Evolutionary conservation across 441 rosid genomes (phyloP), one percentile per base, ranked within the genome.

Genomic region (Mallotus repandus): DNA sequence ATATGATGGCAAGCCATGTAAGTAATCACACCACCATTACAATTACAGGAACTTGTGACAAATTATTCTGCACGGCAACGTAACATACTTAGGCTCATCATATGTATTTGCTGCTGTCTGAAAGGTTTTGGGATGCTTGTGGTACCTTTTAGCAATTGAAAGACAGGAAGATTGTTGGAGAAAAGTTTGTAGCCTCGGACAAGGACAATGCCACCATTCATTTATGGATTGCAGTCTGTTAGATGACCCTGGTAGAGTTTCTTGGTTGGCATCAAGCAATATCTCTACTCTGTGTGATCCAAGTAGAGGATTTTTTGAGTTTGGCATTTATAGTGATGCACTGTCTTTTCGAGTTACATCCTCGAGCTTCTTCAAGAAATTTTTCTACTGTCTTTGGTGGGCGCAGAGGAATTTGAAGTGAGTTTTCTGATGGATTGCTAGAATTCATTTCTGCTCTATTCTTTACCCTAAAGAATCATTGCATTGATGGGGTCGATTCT

Each of bases 1-100:
- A 74, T 72, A 82, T 85, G 84, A 69, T 89, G 53, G 91, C 87
- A 35, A 87, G 91, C 80, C 91, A 89, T 79, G 91, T 89, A 81
- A 71, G 86, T 63, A 41, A 63, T 1, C 19, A 13, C 12, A 8
- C 12, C 59, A n/a, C 32, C 12, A 7, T 25, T 22, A 15, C 18
- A 60, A 32, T 14, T 4, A 60, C 8, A 12, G 32, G 38, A 55
- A 52, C 32, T 63, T 66, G n/a, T 45, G 53, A 61, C 43, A 7
- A n/a, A 10, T 56, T 56, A 19, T 56, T 29, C 32, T 29, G 32
- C 32, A 29, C 13, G 14, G 9, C 13, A 3, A 49, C 0, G 11
- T 50, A 9, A 32, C 12, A n/a, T 35, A 38, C 13, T 32, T 8
- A 22, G 8, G 19, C 55, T 64, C 7, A 22, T 45, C 21, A 41